phyloP scores from a whole-genome alignment of 2,329 filamentous ascomycete species.

The Xylariomycetidae sp. region DNA sequence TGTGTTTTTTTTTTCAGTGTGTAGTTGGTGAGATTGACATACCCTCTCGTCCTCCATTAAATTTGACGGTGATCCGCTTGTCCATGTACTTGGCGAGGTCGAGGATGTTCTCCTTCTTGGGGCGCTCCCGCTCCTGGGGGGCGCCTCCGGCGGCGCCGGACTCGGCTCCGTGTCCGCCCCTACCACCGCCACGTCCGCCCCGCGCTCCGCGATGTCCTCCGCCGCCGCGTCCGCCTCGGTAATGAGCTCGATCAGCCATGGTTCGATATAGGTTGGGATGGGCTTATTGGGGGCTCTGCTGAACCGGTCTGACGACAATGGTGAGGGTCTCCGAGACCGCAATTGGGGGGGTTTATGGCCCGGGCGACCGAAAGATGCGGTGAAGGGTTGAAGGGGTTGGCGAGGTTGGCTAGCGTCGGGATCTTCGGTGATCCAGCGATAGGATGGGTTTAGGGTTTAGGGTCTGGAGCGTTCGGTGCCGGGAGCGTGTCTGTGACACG shows the following conservation, averaged over 20 bases:
- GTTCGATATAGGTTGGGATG: conserved; percentile 16
- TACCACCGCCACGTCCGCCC: conserved; percentile 32
- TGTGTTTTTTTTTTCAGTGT: background rate
- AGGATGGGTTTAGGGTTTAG: conserved; percentile 7
- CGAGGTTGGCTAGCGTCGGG: conserved; percentile 12
- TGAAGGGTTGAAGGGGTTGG: conserved; percentile 13
- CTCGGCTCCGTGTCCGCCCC: conserved; percentile 41
- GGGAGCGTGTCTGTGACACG: conserved; percentile 13
- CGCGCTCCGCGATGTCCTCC: conserved; percentile 33
- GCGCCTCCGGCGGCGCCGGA: conserved; percentile 37
- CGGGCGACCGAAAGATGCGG: background rate
- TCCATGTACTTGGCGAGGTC: conserved; percentile 96
- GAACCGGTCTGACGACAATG: background rate
- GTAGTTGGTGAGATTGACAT: conserved; percentile 21
- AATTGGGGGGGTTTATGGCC: background rate
- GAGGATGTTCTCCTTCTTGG: conserved; percentile 98
- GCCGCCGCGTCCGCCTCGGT: conserved; percentile 43
- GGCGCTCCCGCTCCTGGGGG: conserved; percentile 60
- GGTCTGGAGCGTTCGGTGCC: conserved; percentile 18
- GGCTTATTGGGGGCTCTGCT: conserved; percentile 1
- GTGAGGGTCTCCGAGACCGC: background rate
- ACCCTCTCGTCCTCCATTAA: conserved; percentile 93
- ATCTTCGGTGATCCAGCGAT: no score
- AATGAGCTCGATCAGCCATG: conserved; percentile 48
- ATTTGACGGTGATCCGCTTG: conserved; percentile 92